Evolutionary conservation across 441 rosid genomes (phyloP), one percentile per base, ranked within the genome.

Genomic region (Kokia cookei): DNA sequence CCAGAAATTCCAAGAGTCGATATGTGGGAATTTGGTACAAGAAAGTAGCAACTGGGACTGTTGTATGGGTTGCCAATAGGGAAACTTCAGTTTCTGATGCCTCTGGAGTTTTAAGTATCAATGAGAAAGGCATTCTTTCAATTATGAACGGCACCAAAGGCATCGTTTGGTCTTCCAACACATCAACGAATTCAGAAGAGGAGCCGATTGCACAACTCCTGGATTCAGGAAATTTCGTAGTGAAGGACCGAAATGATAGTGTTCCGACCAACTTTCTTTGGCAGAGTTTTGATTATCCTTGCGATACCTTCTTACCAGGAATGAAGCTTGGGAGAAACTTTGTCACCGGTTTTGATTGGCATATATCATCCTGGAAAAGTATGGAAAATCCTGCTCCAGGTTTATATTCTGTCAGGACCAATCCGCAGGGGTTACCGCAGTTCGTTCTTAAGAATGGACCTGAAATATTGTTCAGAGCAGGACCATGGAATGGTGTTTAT

Each of bases 21-120:
- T 87, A 82, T 69, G 67, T 85, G 51, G 91, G 91, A 69, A 77
- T 85, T 65, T 87, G 89, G 91, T 85, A 81, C 78, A 84, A 77
- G 68, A 40, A 64, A 73, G 35, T 29, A 29, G 4, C 35, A 4
- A 29, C 5, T 29, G 35, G 35, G 53, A 17, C 87, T 60, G 76
- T 85, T 76, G 82, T 71, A 3, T 82, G 83, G 85, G 77, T 82
- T 5, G 85, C 81, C 42, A 77, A 77, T 70, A 64, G 78, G 72
- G 78, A 80, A 35, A 19, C 29, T 19, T 75, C 83, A 1, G 0
- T 80, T 5, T 42, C 11, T 3, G 74, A 73, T 50, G 8, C 14
- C 8, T 80, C 69, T 1, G 80, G 86, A 40, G 75, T 73, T 63
- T 7, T 83, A 15, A 32, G 32, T 7, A 9, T 80, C 8, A 74